Percentiles rank a stretch among this genome's conserved stretches.
Conservation (phyloP, 2,329 filamentous ascomycete genomes). For the Xenoacremonium recifei region DNA sequence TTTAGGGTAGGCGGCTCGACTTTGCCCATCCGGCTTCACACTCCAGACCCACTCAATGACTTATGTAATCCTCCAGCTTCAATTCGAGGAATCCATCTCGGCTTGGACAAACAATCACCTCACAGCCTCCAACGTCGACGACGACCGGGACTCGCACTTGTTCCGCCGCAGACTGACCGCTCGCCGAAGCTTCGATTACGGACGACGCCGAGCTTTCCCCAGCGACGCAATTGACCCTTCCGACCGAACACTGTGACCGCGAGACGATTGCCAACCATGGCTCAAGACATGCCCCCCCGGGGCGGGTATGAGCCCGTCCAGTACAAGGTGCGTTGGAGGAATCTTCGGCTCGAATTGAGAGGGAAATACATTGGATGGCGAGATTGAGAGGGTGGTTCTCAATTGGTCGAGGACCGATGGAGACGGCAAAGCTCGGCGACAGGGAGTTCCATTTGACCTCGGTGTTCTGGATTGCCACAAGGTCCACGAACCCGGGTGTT, state of each 20-base stretch:
- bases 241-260: slow-evolving; percentile 5
- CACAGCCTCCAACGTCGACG: slow-evolving; percentile 9
- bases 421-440: too few relatives aligned
- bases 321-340: slow-evolving; percentile 83
- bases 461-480: too few relatives aligned
- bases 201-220: slow-evolving; percentile 5
- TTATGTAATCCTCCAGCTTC: slow-evolving; percentile 24
- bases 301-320: slow-evolving; percentile 96
- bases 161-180: slow-evolving; percentile 3
- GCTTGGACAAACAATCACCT: slow-evolving; percentile 29
- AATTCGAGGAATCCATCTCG: slow-evolving; percentile 15
- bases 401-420: too few relatives aligned
- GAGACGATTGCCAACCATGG: slow-evolving; percentile 60
- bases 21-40: neutral
- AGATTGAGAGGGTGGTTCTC: too few relatives aligned
- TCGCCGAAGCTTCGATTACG: slow-evolving; percentile 5
- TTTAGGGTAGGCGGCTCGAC: neutral
- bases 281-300: slow-evolving; percentile 93
- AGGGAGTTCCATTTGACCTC: too few relatives aligned
- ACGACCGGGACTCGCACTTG: slow-evolving; percentile 5
- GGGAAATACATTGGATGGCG: too few relatives aligned
- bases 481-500: too few relatives aligned
- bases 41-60: slow-evolving; percentile 1
- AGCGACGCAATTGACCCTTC: slow-evolving; percentile 15
- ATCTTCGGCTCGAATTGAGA: too few relatives aligned